phyloP scores from a whole-genome alignment of 805 yeast species.

The Cyberlindnera amylophila region DNA sequence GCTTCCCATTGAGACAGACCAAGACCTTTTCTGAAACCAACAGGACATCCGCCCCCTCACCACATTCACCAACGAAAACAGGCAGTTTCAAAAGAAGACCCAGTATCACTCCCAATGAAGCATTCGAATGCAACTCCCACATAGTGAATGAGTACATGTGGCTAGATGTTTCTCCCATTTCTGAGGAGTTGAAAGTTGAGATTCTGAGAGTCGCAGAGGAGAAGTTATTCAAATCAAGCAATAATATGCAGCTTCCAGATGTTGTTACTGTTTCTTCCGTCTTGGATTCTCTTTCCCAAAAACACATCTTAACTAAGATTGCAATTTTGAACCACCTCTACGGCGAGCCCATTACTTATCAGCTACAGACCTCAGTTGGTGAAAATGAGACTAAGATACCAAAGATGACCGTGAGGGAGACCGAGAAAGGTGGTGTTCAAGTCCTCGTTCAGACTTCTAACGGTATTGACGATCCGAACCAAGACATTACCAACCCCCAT shows the following conservation, averaged over 20 bases:
- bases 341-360: neutral
- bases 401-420: constrained; percentile 6
- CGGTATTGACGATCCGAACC: constrained; percentile 1
- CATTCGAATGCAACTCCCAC: no score
- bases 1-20: no score
- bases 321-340: neutral
- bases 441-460: constrained; percentile 8
- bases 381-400: neutral
- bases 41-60: no score
- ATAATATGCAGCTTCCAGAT: neutral
- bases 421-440: neutral
- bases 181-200: no score
- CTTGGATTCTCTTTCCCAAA: neutral
- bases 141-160: no score
- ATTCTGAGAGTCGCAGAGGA: neutral
- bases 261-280: neutral
- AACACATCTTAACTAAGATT: neutral
- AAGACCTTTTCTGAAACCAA: no score
- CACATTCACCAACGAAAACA: no score
- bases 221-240: neutral
- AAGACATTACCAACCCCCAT: neutral
- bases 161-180: no score
- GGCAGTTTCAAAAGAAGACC: no score
- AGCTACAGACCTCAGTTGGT: neutral
- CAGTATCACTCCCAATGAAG: no score